Percentiles rank a stretch among this genome's conserved stretches.
Evolutionary conservation across 2,329 filamentous ascomycete genomes (phyloP).

Genomic region (Chaetomium sp.): DNA sequence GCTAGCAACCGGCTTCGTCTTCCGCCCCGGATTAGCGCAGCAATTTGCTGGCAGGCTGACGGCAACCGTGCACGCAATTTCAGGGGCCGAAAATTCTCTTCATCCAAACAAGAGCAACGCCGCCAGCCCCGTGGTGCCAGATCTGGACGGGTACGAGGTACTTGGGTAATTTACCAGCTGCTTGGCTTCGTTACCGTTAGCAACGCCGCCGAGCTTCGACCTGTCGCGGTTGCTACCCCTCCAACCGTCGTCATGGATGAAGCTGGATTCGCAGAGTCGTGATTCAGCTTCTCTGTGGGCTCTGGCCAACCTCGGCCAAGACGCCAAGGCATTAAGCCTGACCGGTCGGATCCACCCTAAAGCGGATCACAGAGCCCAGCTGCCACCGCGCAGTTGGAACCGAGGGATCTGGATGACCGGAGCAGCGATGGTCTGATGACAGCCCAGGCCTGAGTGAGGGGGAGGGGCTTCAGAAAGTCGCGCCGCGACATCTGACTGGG

Average conservation of each 20-base stretch:
- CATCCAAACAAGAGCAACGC: constrained; percentile 17
- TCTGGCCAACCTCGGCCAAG: constrained; percentile 22
- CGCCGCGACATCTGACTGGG: neutral
- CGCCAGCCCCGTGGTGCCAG: constrained; percentile 3
- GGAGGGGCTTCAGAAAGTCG: constrained; percentile 18
- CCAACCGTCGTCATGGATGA: constrained; percentile 15
- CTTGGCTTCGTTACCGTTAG: neutral
- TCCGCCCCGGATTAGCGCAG: constrained; percentile 35
- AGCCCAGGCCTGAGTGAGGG: constrained; percentile 15
- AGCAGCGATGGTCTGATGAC: constrained; percentile 27
- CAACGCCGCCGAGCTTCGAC: neutral
- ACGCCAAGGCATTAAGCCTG: constrained; percentile 28
- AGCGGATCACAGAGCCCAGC: constrained; percentile 30
- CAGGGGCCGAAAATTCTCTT: constrained; percentile 26
- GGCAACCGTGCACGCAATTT: constrained; percentile 31
- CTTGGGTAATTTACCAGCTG: neutral
- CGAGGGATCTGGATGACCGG: constrained; percentile 23
- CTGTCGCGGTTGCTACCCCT: constrained; percentile 9
- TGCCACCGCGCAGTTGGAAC: constrained; percentile 30
- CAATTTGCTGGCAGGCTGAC: constrained; percentile 32
- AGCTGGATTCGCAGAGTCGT: constrained; percentile 5
- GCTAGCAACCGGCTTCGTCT: constrained; percentile 33
- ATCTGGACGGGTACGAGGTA: neutral
- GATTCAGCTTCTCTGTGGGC: constrained; percentile 16
- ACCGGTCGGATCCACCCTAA: constrained; percentile 25